phyloP scores from a whole-genome alignment of 495 filamentous ascomycete species.

The Immersiella caudata region DNA sequence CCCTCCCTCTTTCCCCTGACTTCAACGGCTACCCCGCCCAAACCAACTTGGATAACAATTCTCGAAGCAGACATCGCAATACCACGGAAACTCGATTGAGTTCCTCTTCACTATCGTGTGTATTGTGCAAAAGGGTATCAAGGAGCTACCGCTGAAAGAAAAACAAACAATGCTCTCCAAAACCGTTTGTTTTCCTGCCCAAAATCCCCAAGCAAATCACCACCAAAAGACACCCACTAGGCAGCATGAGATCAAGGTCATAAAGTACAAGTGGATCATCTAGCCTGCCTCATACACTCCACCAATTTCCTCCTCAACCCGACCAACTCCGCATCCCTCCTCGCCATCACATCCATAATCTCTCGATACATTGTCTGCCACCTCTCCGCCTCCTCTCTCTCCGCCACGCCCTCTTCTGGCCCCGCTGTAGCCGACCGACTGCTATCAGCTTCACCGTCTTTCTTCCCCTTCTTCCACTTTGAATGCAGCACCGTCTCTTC shows the following conservation, averaged over 20 bases:
- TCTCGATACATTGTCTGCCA: slow-evolving; percentile 47
- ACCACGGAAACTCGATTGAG: not conserved
- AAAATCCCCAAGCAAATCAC: not conserved
- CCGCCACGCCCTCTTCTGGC: slow-evolving; percentile 22
- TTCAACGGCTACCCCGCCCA: not conserved
- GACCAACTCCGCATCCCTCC: slow-evolving; percentile 37
- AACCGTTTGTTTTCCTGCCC: not conserved
- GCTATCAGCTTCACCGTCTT: slow-evolving; percentile 26
- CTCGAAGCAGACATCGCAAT: not conserved
- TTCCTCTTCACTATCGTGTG: not conserved
- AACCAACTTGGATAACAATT: not conserved
- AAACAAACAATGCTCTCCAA: not conserved
- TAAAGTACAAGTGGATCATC: not conserved
- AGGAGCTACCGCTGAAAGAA: not conserved
- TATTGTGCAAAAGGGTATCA: not conserved
- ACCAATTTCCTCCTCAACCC: slow-evolving; percentile 32
- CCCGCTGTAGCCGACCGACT: slow-evolving; percentile 11
- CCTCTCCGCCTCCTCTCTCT: slow-evolving; percentile 22
- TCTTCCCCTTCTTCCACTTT: slow-evolving; percentile 36
- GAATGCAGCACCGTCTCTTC: slow-evolving; percentile 49
- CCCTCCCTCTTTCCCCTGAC: not conserved
- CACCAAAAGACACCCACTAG: not conserved
- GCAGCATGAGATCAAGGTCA: not conserved
- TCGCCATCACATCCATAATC: slow-evolving; percentile 34
- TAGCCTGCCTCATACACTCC: slow-evolving; percentile 21